These are phyloP conservation scores for Diaporthe amygdali DNA, from an alignment of 2,329 filamentous ascomycete genomes.

Conservation along the genomic window DNA sequence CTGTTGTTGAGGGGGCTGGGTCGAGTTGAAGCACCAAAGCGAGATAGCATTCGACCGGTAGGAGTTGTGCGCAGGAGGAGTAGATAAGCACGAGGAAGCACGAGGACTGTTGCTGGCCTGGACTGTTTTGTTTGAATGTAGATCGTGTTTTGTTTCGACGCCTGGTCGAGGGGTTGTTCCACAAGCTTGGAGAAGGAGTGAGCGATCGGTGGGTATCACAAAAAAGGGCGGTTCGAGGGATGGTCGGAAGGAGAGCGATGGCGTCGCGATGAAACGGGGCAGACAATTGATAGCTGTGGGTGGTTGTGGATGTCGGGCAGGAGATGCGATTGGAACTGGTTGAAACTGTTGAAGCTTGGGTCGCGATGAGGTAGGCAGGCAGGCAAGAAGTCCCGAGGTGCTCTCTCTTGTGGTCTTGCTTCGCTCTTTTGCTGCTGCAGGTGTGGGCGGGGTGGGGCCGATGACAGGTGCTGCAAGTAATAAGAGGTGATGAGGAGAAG, in stretches of 20 bases:
- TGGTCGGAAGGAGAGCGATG: background rate
- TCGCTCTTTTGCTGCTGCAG: background rate
- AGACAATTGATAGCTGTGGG: background rate
- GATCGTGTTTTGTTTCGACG: background rate
- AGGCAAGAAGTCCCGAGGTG: background rate
- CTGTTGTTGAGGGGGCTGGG: background rate
- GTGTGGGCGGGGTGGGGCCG: slow-evolving; percentile 8
- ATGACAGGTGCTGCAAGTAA: background rate
- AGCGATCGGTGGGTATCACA: slow-evolving; percentile 4
- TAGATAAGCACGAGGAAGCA: background rate
- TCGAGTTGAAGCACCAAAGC: slow-evolving; percentile 13
- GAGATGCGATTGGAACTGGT: slow-evolving; percentile 11
- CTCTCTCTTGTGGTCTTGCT: background rate
- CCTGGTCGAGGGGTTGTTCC: slow-evolving; percentile 1
- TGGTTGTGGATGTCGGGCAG: background rate
- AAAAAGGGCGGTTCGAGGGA: background rate
- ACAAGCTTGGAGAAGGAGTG: background rate
- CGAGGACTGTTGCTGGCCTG: background rate
- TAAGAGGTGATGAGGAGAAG: slow-evolving; percentile 6
- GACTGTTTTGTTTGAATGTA: background rate
- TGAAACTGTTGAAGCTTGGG: background rate
- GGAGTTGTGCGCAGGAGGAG: slow-evolving; percentile 9
- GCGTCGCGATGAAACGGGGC: slow-evolving; percentile 9
- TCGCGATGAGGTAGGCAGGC: slow-evolving; percentile 4
- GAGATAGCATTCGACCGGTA: slow-evolving; percentile 7